These are phyloP conservation scores for Camellia japonica DNA, from an alignment of 148 eudicot species.

Conservation along the genomic window DNA sequence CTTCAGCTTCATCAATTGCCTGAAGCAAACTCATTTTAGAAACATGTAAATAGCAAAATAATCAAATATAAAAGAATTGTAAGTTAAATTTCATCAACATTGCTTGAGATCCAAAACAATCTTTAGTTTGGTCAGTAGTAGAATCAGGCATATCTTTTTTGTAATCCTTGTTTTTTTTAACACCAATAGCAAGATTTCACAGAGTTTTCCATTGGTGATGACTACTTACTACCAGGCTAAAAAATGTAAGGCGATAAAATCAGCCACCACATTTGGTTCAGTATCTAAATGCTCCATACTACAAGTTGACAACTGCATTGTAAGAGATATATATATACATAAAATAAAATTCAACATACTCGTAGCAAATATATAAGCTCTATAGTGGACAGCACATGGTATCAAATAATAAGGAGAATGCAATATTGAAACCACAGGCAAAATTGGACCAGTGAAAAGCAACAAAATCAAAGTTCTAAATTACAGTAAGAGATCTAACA, in stretches of 20 bases:
- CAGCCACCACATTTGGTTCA: not conserved
- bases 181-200: not conserved
- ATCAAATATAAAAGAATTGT: not conserved
- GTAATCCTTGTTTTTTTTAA: not conserved
- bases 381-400: not conserved
- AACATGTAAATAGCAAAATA: not conserved
- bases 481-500: not conserved
- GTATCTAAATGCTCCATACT: not conserved
- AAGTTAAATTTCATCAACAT: not conserved
- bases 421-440: not conserved
- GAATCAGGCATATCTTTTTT: too few species aligned
- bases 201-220: not conserved
- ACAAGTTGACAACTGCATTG: not conserved
- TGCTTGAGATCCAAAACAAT: too few species aligned
- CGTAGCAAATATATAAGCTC: not conserved
- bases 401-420: not conserved
- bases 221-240: not conserved
- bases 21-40: slow-evolving; percentile 23
- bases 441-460: not conserved
- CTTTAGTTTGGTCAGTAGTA: too few species aligned
- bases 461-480: too few species aligned
- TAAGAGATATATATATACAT: too few species aligned
- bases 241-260: not conserved
- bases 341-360: not conserved
- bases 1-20: slow-evolving; percentile 99